Conservation (phyloP, 2,329 filamentous ascomycete species). For the Trichoderma hamatum region DNA sequence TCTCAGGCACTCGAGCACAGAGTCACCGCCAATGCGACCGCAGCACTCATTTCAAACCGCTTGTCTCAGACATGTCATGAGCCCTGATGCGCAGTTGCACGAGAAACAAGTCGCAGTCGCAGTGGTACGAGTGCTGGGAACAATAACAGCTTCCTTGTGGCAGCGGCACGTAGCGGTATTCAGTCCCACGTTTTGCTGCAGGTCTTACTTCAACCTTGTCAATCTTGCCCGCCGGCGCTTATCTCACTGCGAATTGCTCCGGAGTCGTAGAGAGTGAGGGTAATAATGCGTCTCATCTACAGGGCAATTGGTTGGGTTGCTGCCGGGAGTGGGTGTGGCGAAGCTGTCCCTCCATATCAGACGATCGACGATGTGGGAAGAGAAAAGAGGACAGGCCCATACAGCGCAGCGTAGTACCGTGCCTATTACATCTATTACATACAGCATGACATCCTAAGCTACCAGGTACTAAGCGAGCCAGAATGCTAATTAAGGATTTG, state of each 20-base stretch:
- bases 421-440: background rate
- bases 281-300: constrained; percentile 12
- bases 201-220: background rate
- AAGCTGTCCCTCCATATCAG: background rate
- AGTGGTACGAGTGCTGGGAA: background rate
- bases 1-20: background rate
- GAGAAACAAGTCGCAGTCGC: background rate
- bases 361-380: constrained; percentile 2
- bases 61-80: constrained; percentile 7
- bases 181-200: constrained; percentile 19
- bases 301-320: background rate
- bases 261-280: constrained; percentile 2
- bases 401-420: background rate
- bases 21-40: background rate
- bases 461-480: background rate
- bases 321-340: constrained; percentile 7
- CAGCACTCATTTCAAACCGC: background rate
- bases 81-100: background rate
- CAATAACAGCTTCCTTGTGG: background rate
- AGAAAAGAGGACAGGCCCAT: background rate
- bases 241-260: constrained; percentile 16
- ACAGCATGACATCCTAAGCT: background rate
- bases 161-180: background rate
- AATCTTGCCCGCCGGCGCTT: constrained; percentile 24
- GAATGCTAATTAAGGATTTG: background rate